Evolutionary conservation across 495 filamentous ascomycete species (phyloP), one percentile per base, ranked within the genome.

Genomic region (Thermochaetoides thermophila): DNA sequence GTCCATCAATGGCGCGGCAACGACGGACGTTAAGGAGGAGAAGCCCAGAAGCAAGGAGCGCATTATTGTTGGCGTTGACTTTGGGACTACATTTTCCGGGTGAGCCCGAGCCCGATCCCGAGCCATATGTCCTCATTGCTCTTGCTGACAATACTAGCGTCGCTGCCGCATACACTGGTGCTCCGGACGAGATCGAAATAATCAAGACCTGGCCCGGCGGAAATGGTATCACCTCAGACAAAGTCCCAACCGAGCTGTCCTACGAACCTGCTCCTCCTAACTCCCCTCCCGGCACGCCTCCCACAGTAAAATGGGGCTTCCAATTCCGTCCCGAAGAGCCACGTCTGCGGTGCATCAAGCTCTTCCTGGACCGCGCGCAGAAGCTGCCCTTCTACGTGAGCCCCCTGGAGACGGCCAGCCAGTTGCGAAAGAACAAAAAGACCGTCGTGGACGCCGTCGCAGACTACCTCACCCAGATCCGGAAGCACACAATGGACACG

Each of bases 151-250:
- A 6, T 11, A 20, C 28, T 38, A 79, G 77, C 25, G 78, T 83
- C 23, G 78, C 78, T 7, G 68, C 74, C n/a, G 76, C 77, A 17
- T 81, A 83, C 44, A 81, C 74, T 9, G 74, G 71, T 7, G 78
- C 75, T 0, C 79, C 78, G 1, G 78, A 84, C 40, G 78, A 83
- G 48, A 61, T 83, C 31, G 78, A 84, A 40, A 78, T 84, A 42
- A 82, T 84, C 57, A 84, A 82, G 50, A 77, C 73, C 18, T 84
- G 78, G 78, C 79, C 79, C 3, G 78, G 78, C 26, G 76, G 78
- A 14, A 78, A 81, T 37, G 71, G 73, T 31, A 77, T 77, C 50
- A 76, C 74, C 15, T 77, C 71, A 31, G 73, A 78, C 48, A 76
- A 78, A 48, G 73, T 77, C 13, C 73, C 73, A 0, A 74, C 72